Evolutionary conservation across 2,329 filamentous ascomycete species (phyloP), one percentile per base, ranked within the genome.

Genomic region (Aspergillus terreus): DNA sequence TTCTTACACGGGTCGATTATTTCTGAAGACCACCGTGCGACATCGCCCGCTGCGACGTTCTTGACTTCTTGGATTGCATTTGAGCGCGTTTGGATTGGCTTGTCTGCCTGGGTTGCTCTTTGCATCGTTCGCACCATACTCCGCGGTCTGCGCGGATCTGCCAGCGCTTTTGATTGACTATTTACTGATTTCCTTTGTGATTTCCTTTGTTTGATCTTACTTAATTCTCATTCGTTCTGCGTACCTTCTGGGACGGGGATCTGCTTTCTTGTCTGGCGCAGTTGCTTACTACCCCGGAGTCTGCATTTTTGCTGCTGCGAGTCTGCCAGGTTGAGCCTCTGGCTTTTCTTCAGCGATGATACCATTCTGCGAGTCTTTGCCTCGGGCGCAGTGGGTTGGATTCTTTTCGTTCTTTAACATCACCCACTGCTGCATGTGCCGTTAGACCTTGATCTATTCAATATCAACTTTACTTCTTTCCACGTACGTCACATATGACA

Each of bases 81-180:
- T 68, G 57, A 66, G 65, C 66, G 65, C 61, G 61, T 66, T 67
- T 59, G 60, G 60, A 61, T 63, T 62, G 62, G 58, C 59, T 61
- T 54, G 57, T 50, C 46, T 52, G 59, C 60, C 60, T 62, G 58
- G 58, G 55, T 64, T 67, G 58, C 60, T 62, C 63, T 59, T 61
- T 58, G 46, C 50, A 45, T 47, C 25, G 12, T 42, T 27, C 32
- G 23, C 23, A 23, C 27, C 38, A n/a, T 38, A 38, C 35, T 40
- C 53, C 54, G 54, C 50, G 59, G 51, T 51, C 51, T 53, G 56
- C 52, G 55, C 55, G 40, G 45, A 51, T 40, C 9, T 25, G 33
- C 9, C 15, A 11, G n/a, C 49, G 23, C 42, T 51, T 47, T 47
- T 27, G 44, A 51, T 42, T 23, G 38, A 44, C 6, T 47, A 46